Conservation (phyloP, 352 stramenopile species). For the Hyphochytrium catenoides region DNA sequence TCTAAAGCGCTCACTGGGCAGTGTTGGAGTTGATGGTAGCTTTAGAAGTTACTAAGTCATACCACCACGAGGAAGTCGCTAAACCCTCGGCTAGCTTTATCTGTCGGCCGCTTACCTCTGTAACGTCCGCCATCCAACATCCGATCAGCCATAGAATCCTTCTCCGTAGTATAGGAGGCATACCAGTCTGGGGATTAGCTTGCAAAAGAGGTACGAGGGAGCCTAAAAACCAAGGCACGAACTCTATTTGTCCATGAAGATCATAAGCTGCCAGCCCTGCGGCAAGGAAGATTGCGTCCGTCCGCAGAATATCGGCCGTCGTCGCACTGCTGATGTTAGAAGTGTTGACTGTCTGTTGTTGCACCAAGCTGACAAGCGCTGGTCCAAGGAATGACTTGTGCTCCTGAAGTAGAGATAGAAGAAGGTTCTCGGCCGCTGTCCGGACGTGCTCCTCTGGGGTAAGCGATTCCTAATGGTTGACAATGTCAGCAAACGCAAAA, state of each 20-base stretch:
- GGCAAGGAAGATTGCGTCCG: conserved; percentile 46
- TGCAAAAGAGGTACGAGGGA: conserved; percentile 42
- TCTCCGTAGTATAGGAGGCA: conserved; percentile 33
- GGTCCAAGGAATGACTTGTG: conserved; percentile 34
- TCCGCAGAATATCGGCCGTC: conserved; percentile 18
- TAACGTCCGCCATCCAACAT: conserved; percentile 55
- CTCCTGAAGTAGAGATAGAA: conserved; percentile 46
- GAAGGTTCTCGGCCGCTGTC: conserved; percentile 45
- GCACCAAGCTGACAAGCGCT: conserved; percentile 9
- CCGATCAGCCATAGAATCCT: conserved; percentile 59
- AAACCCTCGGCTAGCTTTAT: too few relatives aligned
- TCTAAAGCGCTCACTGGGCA: too few relatives aligned
- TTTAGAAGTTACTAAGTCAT: too few relatives aligned
- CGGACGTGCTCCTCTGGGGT: conserved; percentile 50
- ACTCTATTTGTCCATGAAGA: conserved; percentile 58
- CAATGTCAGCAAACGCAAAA: too few relatives aligned
- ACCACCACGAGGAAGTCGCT: too few relatives aligned
- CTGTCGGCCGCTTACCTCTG: too few relatives aligned
- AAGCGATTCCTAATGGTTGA: conserved; percentile 32
- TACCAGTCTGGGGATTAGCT: background rate
- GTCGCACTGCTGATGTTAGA: conserved; percentile 9
- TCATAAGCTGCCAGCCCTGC: conserved; percentile 56
- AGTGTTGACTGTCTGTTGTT: conserved; percentile 12
- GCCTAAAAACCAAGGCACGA: conserved; percentile 50
- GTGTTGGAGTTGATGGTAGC: too few relatives aligned